Percentiles rank a stretch among this genome's conserved stretches.
phyloP scores from a whole-genome alignment of 805 yeast genomes.

The Debaryomyces hansenii region DNA sequence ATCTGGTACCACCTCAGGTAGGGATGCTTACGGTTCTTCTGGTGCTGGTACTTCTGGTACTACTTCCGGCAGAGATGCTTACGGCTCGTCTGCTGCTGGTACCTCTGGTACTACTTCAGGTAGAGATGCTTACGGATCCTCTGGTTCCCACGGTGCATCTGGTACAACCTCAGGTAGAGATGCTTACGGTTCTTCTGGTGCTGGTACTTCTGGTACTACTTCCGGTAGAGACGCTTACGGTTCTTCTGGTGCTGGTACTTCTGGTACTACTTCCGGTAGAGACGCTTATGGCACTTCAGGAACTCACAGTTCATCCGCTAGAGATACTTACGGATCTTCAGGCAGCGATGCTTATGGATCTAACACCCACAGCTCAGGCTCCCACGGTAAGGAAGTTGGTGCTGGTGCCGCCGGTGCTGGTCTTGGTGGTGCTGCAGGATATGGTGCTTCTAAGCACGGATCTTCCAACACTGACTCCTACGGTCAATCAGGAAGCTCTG shows the following conservation, averaged over 20 bases:
- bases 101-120: conserved; percentile 9
- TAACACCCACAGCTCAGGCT: conserved; percentile 7
- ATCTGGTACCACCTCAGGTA: conserved; percentile 5
- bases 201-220: conserved; percentile 6
- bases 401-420: conserved; percentile 14
- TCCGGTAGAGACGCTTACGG: conserved; percentile 15
- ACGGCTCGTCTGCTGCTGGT: conserved; percentile 8
- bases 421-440: conserved; percentile 11
- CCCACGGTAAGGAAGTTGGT: conserved; percentile 10
- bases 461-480: conserved; percentile 7
- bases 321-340: conserved; percentile 13
- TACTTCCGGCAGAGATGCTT: conserved; percentile 9
- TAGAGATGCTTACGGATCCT: conserved; percentile 13
- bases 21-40: conserved; percentile 4
- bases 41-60: conserved; percentile 4
- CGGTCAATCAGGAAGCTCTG: conserved; percentile 9
- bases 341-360: conserved; percentile 4
- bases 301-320: conserved; percentile 15
- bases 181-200: conserved; percentile 11
- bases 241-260: conserved; percentile 11
- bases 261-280: conserved; percentile 11
- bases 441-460: conserved; percentile 1
- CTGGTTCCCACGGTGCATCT: conserved; percentile 5
- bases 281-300: conserved; percentile 2
- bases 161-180: conserved; percentile 10